Conservation (phyloP, 192 early-diverging fungal genomes). For the Powellomyces hirtus region DNA sequence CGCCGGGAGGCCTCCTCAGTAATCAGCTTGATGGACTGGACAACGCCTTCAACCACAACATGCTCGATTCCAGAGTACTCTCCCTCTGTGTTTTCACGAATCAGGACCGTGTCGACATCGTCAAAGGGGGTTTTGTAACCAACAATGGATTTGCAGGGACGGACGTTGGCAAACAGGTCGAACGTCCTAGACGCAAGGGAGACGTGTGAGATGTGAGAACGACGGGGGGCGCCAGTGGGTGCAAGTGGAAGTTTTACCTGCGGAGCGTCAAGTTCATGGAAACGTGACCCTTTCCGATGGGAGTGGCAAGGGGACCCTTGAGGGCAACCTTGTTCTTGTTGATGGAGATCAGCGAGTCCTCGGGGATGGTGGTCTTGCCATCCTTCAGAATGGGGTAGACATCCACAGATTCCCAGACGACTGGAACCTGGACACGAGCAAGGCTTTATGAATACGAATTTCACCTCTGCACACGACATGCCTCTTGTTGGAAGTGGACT, state of each 20-base stretch:
- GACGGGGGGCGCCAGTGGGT: too few relatives aligned
- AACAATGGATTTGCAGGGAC: slow-evolving; percentile 95
- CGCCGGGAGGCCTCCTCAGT: slow-evolving; percentile 92
- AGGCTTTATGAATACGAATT: too few relatives aligned
- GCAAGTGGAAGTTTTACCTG: too few relatives aligned
- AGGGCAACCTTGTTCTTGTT: slow-evolving; percentile 96
- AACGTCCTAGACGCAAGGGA: slow-evolving; percentile 90
- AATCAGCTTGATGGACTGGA: slow-evolving; percentile 99
- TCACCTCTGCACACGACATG: too few relatives aligned
- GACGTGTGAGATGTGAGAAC: too few relatives aligned
- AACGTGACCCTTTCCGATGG: slow-evolving; percentile 98
- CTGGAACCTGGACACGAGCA: slow-evolving; percentile 73
- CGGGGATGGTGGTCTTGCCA: slow-evolving; percentile 90
- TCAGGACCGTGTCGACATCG: slow-evolving; percentile 96
- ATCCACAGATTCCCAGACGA: slow-evolving; percentile 94
- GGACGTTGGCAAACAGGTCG: slow-evolving; percentile 97
- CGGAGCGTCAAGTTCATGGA: slow-evolving; percentile 77
- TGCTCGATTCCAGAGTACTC: slow-evolving; percentile 98
- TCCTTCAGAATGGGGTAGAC: slow-evolving; percentile 91
- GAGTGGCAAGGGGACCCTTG: slow-evolving; percentile 96
- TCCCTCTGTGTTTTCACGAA: slow-evolving; percentile 99
- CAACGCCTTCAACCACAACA: slow-evolving; percentile 88
- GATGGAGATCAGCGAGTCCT: slow-evolving; percentile 86
- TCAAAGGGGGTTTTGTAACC: slow-evolving; percentile 96
- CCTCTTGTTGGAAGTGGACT: background rate